These are phyloP conservation scores for Vanrija pseudolonga DNA, from an alignment of 1,284 basidiomycete genomes.

Conservation along the genomic window DNA sequence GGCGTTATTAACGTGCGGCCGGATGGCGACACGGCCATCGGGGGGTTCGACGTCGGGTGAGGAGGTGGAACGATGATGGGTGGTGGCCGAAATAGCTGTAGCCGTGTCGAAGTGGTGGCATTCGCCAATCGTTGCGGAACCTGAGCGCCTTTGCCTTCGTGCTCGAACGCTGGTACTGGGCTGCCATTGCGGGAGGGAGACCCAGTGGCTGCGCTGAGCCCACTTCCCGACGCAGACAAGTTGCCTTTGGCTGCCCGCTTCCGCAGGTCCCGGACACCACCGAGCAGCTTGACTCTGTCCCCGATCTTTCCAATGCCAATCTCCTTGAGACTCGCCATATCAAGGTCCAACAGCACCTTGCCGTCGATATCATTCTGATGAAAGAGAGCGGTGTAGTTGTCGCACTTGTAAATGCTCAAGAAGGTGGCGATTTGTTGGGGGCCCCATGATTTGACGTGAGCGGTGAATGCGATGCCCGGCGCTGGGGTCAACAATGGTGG, in stretches of 20 bases:
- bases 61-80: too few species aligned
- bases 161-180: background rate
- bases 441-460: conserved; percentile 40
- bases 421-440: conserved; percentile 34
- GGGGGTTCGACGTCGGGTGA: too few species aligned
- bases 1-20: too few species aligned
- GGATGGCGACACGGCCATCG: too few species aligned
- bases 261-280: conserved; percentile 74
- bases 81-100: too few species aligned
- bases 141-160: conserved; percentile 5
- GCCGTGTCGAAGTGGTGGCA: too few species aligned
- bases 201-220: too few species aligned
- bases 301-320: conserved; percentile 84
- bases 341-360: conserved; percentile 80
- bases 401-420: conserved; percentile 56
- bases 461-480: conserved; percentile 22
- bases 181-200: background rate
- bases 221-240: too few species aligned
- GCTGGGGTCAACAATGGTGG: conserved; percentile 34
- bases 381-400: conserved; percentile 65
- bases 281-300: conserved; percentile 78
- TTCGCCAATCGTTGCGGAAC: conserved; percentile 12
- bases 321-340: conserved; percentile 77
- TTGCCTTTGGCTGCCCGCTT: conserved; percentile 40
- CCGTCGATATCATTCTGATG: conserved; percentile 81